Conservation (phyloP, 108 stramenopile genomes). For the Skeletonema costatum region DNA sequence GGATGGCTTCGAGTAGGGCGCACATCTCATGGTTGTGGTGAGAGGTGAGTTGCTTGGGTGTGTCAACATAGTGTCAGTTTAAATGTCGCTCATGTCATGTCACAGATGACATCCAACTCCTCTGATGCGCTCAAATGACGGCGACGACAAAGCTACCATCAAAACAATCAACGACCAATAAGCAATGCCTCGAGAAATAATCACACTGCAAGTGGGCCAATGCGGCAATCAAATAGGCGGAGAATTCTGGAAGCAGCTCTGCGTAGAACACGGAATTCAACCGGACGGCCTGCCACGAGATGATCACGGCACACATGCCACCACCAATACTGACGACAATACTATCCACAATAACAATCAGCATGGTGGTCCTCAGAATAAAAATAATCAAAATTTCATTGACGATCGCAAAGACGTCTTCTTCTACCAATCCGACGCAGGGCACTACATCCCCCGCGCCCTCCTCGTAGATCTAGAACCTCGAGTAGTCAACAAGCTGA, state of each 20-base stretch:
- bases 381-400: slow-evolving; percentile 50
- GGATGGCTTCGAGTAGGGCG: too few species aligned
- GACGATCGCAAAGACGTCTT: slow-evolving; percentile 99
- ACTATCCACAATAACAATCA: neutral
- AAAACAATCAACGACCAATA: too few species aligned
- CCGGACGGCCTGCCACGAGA: slow-evolving; percentile 91
- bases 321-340: neutral
- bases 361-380: neutral
- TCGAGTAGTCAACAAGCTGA: slow-evolving; percentile 94
- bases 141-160: too few species aligned
- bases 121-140: too few species aligned
- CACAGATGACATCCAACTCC: too few species aligned
- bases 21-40: too few species aligned
- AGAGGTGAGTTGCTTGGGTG: too few species aligned
- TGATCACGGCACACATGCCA: slow-evolving; percentile 24
- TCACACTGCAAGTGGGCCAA: slow-evolving; percentile 99
- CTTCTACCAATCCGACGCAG: slow-evolving; percentile 96
- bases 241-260: slow-evolving; percentile 99
- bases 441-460: slow-evolving; percentile 85
- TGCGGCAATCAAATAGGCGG: slow-evolving; percentile 99
- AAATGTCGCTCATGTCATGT: too few species aligned
- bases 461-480: slow-evolving; percentile 98
- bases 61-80: too few species aligned
- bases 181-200: slow-evolving; percentile 97
- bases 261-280: slow-evolving; percentile 97